Evolutionary conservation across 2,329 filamentous ascomycete species (phyloP).

Genomic region (Cercospora zeae-maydis): DNA sequence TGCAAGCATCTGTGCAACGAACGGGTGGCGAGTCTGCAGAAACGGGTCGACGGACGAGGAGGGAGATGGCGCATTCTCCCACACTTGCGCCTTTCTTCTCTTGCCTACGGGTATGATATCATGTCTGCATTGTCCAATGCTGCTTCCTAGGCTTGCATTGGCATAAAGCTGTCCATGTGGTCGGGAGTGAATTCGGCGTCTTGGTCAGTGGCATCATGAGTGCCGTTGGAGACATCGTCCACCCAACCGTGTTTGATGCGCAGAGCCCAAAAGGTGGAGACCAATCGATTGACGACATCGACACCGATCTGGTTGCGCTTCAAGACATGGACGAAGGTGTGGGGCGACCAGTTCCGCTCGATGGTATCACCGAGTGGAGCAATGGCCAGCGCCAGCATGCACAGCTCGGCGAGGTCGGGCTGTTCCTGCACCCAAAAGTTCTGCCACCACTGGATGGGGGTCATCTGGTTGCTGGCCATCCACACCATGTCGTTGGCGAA

Average conservation of each 20-base stretch:
- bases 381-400: conserved; percentile 25
- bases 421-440: conserved; percentile 28
- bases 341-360: conserved; percentile 28
- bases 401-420: conserved; percentile 25
- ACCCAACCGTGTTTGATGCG: conserved; percentile 29
- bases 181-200: conserved; percentile 21
- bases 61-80: not conserved
- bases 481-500: conserved; percentile 28
- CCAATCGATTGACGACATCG: conserved; percentile 23
- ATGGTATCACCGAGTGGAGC: conserved; percentile 21
- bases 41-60: not conserved
- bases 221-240: conserved; percentile 18
- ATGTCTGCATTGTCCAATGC: not conserved
- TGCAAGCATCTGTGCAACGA: not conserved
- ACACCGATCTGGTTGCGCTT: conserved; percentile 25
- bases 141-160: conserved; percentile 11
- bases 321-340: conserved; percentile 26
- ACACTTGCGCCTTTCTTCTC: not conserved
- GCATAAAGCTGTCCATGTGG: conserved; percentile 18
- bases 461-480: conserved; percentile 28
- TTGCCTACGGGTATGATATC: not conserved
- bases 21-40: not conserved
- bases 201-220: conserved; percentile 12
- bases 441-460: conserved; percentile 27
- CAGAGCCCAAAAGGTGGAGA: conserved; percentile 25